These are phyloP conservation scores for Parathielavia appendiculata DNA, from an alignment of 495 filamentous ascomycete species.

Conservation along the genomic window DNA sequence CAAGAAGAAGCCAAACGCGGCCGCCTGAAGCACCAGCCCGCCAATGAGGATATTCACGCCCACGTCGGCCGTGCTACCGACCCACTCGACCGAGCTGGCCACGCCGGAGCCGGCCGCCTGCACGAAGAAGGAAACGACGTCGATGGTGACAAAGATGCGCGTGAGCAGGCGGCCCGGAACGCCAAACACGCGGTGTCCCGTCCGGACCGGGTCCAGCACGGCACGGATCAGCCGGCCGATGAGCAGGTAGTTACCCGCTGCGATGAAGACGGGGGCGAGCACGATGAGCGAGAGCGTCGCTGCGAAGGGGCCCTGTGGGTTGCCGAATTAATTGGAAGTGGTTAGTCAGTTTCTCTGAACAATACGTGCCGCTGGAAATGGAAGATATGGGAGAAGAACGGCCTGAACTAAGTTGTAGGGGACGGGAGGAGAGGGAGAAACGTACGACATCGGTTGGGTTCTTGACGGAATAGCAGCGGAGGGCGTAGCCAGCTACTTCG, in stretches of 20 bases:
- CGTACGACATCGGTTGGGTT: slow-evolving; percentile 26
- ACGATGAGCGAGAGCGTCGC: slow-evolving; percentile 51
- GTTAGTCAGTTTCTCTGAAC: no score
- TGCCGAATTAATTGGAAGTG: no score
- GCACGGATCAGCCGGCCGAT: slow-evolving; percentile 45
- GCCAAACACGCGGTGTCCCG: slow-evolving; percentile 17
- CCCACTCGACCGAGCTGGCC: slow-evolving; percentile 28
- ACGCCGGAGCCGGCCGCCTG: slow-evolving; percentile 31
- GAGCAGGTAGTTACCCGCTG: slow-evolving; percentile 44
- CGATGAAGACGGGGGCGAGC: slow-evolving; percentile 46
- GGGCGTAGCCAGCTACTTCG: slow-evolving; percentile 43
- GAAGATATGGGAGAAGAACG: no score
- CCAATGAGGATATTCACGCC: slow-evolving; percentile 45
- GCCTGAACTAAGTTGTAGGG: no score
- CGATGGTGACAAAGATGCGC: slow-evolving; percentile 38
- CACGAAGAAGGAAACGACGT: slow-evolving; percentile 39
- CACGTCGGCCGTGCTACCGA: slow-evolving; percentile 20
- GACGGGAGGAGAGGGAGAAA: slow-evolving; percentile 27
- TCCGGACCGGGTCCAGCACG: slow-evolving; percentile 23
- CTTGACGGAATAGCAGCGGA: slow-evolving; percentile 34
- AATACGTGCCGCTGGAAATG: no score
- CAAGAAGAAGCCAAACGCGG: slow-evolving; percentile 48
- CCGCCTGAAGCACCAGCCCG: slow-evolving; percentile 44
- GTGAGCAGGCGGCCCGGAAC: slow-evolving; percentile 38
- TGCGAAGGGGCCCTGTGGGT: slow-evolving; percentile 48